phyloP scores from a whole-genome alignment of 2,329 filamentous ascomycete species.

The Colletotrichum orbiculare region DNA sequence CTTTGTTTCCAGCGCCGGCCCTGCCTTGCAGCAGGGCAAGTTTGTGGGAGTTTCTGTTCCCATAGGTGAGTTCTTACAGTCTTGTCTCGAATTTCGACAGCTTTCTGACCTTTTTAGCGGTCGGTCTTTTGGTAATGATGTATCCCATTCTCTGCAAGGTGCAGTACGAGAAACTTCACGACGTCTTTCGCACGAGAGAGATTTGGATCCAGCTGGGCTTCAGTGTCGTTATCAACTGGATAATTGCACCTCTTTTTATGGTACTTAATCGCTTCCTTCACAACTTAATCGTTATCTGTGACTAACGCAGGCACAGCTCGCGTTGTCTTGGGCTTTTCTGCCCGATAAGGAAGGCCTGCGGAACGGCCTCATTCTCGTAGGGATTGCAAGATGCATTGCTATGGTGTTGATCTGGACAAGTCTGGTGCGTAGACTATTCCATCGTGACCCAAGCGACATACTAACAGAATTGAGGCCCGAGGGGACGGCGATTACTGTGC shows the following conservation, averaged over 20 bases:
- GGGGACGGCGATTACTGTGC: conserved; percentile 88
- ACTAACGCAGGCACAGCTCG: conserved; percentile 57
- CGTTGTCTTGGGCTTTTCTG: conserved; percentile 75
- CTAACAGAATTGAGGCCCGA: conserved; percentile 59
- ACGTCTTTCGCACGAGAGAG: conserved; percentile 67
- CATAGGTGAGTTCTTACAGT: conserved; percentile 61
- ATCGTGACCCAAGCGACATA: not conserved
- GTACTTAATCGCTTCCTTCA: conserved; percentile 51
- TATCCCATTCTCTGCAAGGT: conserved; percentile 93
- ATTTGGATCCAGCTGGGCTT: conserved; percentile 86
- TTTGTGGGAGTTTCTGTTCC: conserved; percentile 78
- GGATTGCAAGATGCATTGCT: conserved; percentile 86
- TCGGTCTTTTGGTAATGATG: conserved; percentile 92
- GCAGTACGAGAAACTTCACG: conserved; percentile 78
- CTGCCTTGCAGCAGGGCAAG: conserved; percentile 73
- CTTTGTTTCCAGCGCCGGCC: conserved; percentile 72
- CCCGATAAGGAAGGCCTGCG: conserved; percentile 68
- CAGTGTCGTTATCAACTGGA: conserved; percentile 83
- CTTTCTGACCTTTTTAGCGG: conserved; percentile 57
- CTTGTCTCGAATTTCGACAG: not conserved
- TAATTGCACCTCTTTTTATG: conserved; percentile 86
- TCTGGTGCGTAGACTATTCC: conserved; percentile 47
- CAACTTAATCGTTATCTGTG: no score
- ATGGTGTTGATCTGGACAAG: conserved; percentile 84
- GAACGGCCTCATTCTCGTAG: conserved; percentile 82